phyloP scores from a whole-genome alignment of 169 alveolate genomes.

The Theileria orientalis region DNA sequence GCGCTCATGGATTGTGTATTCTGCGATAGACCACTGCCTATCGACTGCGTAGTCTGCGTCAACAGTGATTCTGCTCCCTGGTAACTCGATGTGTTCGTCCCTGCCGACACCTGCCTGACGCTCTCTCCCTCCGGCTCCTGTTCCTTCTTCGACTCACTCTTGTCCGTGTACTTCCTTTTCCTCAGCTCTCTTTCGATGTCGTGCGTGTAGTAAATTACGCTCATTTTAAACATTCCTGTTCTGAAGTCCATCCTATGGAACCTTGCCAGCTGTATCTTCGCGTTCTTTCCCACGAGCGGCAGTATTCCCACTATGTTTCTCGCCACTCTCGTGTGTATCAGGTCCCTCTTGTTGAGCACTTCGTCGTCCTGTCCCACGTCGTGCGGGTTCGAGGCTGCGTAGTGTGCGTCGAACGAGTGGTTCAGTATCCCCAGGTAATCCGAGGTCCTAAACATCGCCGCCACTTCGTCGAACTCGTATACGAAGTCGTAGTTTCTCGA shows the following conservation, averaged over 20 bases:
- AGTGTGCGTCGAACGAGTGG: constrained; percentile 64
- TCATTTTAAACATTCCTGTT: constrained; percentile 22
- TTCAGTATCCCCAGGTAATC: constrained; percentile 38
- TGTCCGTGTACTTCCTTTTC: neutral
- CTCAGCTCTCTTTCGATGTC: neutral
- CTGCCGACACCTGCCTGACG: too few species aligned
- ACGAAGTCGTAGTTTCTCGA: constrained; percentile 58
- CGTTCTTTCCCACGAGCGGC: constrained; percentile 78
- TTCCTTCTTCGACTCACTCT: neutral
- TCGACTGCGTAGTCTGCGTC: neutral
- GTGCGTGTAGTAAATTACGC: neutral
- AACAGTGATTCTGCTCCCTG: too few species aligned
- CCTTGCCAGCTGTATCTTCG: constrained; percentile 70
- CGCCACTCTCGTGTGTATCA: constrained; percentile 70
- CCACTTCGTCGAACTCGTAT: constrained; percentile 57
- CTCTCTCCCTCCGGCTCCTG: neutral
- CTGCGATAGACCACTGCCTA: too few species aligned
- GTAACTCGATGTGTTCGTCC: too few species aligned
- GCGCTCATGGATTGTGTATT: too few species aligned
- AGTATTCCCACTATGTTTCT: constrained; percentile 67
- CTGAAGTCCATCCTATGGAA: constrained; percentile 82
- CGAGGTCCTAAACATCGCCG: constrained; percentile 31
- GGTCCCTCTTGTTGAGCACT: constrained; percentile 44
- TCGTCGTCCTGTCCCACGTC: constrained; percentile 39
- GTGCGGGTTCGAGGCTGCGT: constrained; percentile 42